Conservation (phyloP, 192 early-diverging fungal genomes). For the Coemansia sp. region DNA sequence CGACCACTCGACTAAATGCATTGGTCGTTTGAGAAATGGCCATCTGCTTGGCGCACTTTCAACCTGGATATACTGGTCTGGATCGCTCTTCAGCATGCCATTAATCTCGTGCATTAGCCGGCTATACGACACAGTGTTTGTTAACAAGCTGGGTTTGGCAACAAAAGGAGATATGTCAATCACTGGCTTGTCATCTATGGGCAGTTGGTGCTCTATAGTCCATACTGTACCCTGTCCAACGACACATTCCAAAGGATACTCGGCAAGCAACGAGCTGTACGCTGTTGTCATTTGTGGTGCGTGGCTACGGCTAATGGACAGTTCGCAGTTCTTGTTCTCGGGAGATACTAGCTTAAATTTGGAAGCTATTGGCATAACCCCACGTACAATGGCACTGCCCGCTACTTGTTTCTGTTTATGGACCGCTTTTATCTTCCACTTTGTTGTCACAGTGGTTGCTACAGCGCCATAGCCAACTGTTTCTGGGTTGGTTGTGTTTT, state of each 20-base stretch:
- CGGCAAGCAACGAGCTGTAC: not conserved
- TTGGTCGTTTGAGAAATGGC: slow-evolving; percentile 77
- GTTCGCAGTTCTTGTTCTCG: slow-evolving; percentile 61
- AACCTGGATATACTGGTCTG: slow-evolving; percentile 78
- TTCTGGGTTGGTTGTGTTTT: slow-evolving; percentile 19
- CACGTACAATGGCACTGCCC: not conserved
- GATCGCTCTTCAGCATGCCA: slow-evolving; percentile 86
- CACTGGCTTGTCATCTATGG: slow-evolving; percentile 64
- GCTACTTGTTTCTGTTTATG: not conserved
- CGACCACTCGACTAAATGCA: slow-evolving; percentile 85
- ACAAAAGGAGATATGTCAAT: slow-evolving; percentile 54
- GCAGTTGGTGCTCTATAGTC: slow-evolving; percentile 86
- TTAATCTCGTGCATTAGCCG: slow-evolving; percentile 95
- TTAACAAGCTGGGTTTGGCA: slow-evolving; percentile 60
- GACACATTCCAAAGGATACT: slow-evolving; percentile 56
- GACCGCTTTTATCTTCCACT: not conserved
- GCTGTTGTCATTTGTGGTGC: not conserved
- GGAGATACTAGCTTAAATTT: slow-evolving; percentile 72
- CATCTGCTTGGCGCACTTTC: slow-evolving; percentile 79
- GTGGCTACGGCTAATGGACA: slow-evolving; percentile 3
- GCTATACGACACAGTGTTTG: slow-evolving; percentile 81
- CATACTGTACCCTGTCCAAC: slow-evolving; percentile 63
- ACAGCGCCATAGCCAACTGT: not conserved
- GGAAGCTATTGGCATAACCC: slow-evolving; percentile 62
- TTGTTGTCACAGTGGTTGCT: not conserved